Evolutionary conservation across 2,329 filamentous ascomycete genomes (phyloP).

Genomic region (Cladorrhinum sp.): DNA sequence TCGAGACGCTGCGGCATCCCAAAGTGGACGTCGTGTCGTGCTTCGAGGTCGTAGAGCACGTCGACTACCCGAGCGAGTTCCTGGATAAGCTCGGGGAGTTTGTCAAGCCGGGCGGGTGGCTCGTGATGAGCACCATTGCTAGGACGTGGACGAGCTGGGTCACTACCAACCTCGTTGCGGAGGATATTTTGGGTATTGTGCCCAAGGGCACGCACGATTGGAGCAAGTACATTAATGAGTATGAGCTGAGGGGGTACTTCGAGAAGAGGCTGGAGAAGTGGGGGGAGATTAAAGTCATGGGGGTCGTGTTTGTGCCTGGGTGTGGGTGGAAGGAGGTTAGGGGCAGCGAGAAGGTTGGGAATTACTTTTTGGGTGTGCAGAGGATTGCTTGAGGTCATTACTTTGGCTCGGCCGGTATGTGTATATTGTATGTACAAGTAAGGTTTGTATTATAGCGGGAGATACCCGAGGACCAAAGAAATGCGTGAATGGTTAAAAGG

Average conservation of each 20-base stretch:
- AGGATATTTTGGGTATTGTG: slow-evolving; percentile 83
- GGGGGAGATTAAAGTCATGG: slow-evolving; percentile 63
- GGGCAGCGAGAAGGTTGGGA: slow-evolving; percentile 82
- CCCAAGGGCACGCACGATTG: slow-evolving; percentile 94
- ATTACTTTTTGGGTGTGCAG: slow-evolving; percentile 92
- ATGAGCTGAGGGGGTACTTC: slow-evolving; percentile 65
- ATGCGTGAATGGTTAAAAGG: not conserved
- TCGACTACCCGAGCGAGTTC: slow-evolving; percentile 72
- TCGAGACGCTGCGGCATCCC: slow-evolving; percentile 64
- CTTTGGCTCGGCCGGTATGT: not conserved
- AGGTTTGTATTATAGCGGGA: not conserved
- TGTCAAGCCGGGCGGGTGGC: slow-evolving; percentile 87
- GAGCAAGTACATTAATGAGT: slow-evolving; percentile 89
- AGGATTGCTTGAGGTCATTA: slow-evolving; percentile 25
- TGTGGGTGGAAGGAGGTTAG: slow-evolving; percentile 82
- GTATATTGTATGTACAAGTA: not conserved
- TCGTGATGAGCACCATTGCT: slow-evolving; percentile 89
- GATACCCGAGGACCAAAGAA: not conserved
- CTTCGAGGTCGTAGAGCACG: slow-evolving; percentile 95
- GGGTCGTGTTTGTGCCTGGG: slow-evolving; percentile 86
- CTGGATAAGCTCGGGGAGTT: slow-evolving; percentile 69
- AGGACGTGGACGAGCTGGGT: slow-evolving; percentile 86
- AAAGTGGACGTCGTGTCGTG: slow-evolving; percentile 70
- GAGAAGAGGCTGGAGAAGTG: slow-evolving; percentile 45
- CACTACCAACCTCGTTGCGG: slow-evolving; percentile 87